Percentiles rank a stretch among this genome's conserved stretches.
phyloP scores from a whole-genome alignment of 1,284 basidiomycete genomes.

The Heterobasidion occidentale region DNA sequence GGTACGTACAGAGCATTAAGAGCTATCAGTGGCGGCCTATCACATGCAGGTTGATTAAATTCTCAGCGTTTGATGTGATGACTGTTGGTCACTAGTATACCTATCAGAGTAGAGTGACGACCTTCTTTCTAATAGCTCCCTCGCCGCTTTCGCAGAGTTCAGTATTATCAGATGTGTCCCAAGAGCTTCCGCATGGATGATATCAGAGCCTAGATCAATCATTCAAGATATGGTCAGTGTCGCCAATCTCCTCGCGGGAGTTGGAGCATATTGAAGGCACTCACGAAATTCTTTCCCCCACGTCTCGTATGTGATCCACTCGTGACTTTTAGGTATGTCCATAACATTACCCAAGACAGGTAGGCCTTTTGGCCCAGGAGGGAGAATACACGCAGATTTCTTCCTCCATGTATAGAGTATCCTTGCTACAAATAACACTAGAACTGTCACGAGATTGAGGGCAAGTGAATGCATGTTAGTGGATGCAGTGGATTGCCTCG shows the following conservation, averaged over 20 bases:
- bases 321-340: slow-evolving; percentile 10
- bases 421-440: no score
- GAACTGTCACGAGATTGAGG: no score
- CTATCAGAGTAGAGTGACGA: slow-evolving; percentile 11
- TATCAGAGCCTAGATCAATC: slow-evolving; percentile 4
- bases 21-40: neutral
- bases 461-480: no score
- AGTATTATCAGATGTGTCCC: slow-evolving; percentile 8
- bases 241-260: neutral
- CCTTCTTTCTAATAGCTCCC: slow-evolving; percentile 10
- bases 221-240: no score
- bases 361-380: slow-evolving; percentile 11
- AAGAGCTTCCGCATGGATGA: slow-evolving; percentile 7
- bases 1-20: neutral
- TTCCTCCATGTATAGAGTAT: no score
- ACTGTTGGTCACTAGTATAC: neutral
- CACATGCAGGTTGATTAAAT: neutral
- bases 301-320: slow-evolving; percentile 6
- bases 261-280: neutral
- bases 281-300: slow-evolving; percentile 13
- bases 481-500: no score
- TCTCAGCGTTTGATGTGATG: neutral
- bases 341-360: slow-evolving; percentile 15
- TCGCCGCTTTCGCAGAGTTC: slow-evolving; percentile 8
- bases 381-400: slow-evolving; percentile 3